A percentile compares a stretch with the other conserved stretches of the same genome.
Conservation (phyloP, 1,139 yeast species). For the Petasospora rhodanensis region DNA sequence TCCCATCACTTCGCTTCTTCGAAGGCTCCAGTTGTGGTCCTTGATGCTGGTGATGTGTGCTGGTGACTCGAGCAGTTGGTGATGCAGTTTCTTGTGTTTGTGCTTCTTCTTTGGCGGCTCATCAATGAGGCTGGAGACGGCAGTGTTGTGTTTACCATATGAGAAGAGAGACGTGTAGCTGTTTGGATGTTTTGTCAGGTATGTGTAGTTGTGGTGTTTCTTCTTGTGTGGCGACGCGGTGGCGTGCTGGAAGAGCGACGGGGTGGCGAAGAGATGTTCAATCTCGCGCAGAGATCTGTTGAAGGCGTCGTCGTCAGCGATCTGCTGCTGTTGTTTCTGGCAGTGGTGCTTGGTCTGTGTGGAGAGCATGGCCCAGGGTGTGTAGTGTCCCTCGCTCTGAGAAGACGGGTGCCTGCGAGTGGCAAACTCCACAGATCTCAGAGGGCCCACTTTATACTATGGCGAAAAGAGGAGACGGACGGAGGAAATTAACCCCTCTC, state of each 20-base stretch:
- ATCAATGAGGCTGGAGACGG: too few relatives aligned
- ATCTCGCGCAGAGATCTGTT: not conserved
- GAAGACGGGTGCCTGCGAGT: too few relatives aligned
- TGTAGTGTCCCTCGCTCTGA: too few relatives aligned
- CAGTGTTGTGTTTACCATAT: constrained; percentile 1
- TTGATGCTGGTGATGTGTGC: not conserved
- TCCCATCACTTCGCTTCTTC: constrained; percentile 9
- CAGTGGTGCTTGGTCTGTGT: not conserved
- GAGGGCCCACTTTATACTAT: too few relatives aligned
- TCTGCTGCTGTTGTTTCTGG: not conserved
- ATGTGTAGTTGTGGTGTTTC: constrained; percentile 7
- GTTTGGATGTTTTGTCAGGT: constrained; percentile 1
- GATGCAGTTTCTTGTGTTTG: constrained; percentile 1
- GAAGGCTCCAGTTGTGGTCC: constrained; percentile 5
- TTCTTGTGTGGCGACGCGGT: constrained; percentile 1
- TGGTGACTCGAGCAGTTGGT: too few relatives aligned
- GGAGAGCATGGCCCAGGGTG: not conserved
- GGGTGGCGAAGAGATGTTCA: not conserved
- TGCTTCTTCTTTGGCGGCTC: too few relatives aligned
- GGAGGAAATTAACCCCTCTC: too few relatives aligned
- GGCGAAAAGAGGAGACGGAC: too few relatives aligned
- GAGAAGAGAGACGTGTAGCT: constrained; percentile 10
- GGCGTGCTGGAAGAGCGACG: not conserved
- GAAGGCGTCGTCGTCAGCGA: not conserved
- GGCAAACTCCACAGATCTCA: too few relatives aligned